Evolutionary conservation across 495 filamentous ascomycete genomes (phyloP).

Genomic region (Podospora didyma): DNA sequence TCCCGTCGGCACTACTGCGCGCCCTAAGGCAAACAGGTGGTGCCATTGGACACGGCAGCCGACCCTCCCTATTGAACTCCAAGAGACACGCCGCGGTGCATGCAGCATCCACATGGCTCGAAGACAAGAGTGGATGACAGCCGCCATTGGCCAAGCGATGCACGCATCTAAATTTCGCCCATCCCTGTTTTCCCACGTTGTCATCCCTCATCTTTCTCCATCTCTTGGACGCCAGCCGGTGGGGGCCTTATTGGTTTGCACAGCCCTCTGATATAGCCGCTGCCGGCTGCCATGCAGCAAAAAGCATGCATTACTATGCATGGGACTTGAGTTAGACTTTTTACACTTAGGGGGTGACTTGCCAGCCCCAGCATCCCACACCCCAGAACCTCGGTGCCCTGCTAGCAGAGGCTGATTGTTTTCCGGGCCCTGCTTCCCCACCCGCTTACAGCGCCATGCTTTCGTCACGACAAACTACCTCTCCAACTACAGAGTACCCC

Average conservation of each 20-base stretch:
- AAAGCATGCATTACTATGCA: not conserved
- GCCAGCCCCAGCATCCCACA: not conserved
- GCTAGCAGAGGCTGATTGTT: slow-evolving; percentile 1
- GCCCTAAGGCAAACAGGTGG: no score
- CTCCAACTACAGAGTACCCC: no score
- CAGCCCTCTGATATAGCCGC: not conserved
- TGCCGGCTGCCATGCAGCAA: not conserved
- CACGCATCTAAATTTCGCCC: not conserved
- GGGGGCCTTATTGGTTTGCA: not conserved
- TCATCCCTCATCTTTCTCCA: not conserved
- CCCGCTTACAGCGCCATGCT: not conserved
- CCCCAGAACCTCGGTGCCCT: not conserved
- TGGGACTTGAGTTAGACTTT: not conserved
- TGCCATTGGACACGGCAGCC: no score
- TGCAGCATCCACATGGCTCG: no score
- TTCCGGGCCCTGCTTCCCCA: not conserved
- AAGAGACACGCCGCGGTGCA: no score
- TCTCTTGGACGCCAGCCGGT: not conserved
- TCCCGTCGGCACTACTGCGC: not conserved
- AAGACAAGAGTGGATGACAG: no score
- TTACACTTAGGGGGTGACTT: slow-evolving; percentile 2
- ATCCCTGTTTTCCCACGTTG: not conserved
- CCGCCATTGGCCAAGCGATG: no score
- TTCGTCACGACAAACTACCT: no score
- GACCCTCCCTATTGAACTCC: no score